Base-by-base conservation (phyloP, 2,329 filamentous ascomycete genomes). In the Rasamsonia emersonii region DNA sequence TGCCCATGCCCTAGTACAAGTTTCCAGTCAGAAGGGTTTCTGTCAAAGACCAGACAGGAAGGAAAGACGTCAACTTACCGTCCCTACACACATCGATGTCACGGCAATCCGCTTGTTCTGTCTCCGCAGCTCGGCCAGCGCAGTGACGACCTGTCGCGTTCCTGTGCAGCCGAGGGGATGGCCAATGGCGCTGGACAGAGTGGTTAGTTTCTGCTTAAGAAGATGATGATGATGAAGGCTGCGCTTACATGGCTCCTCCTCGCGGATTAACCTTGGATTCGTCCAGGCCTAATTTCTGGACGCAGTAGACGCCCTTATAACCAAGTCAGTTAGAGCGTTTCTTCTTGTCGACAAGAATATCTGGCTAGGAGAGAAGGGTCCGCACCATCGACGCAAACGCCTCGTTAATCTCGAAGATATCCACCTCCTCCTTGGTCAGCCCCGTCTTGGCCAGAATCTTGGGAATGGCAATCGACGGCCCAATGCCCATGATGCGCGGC, bases 21-120 rank as follows among this genome's bases (percentile, higher is more conserved):
- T n/a, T n/a, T 19, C 7, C 24, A 39, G 18, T 14, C 32, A 46
- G 33, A 40, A 28, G 32, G 26, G 9, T 29, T 28, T 11, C 2
- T 4, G 15, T 15, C 14, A 9, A 18, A 28, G 3, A 5, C 21
- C 3, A 28, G 15, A 32, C 10, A 23, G 13, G 8, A 1, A 7
- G 20, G 28, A 13, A 25, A 5, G 8, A 17, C 8, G 14, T 5
- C 9, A 86, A 41, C 86, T 53, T 46, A 60, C 88, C 2, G 86
- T 95, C 38, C 88, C 89, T 24, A 95, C 67, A 61, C 88, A 95
- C 89, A 95, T 95, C 54, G 80, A 86, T 11, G 85, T 94, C 26
- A 93, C 76, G 19, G 86, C 86, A 36, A 95, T 61, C 67, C 80
- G 79, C 69, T 89, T 71, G 33, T 79, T 76, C 35, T 74, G 86